Conservation (phyloP, 192 early-diverging fungal genomes). For the Chytriomyces hyalinus region DNA sequence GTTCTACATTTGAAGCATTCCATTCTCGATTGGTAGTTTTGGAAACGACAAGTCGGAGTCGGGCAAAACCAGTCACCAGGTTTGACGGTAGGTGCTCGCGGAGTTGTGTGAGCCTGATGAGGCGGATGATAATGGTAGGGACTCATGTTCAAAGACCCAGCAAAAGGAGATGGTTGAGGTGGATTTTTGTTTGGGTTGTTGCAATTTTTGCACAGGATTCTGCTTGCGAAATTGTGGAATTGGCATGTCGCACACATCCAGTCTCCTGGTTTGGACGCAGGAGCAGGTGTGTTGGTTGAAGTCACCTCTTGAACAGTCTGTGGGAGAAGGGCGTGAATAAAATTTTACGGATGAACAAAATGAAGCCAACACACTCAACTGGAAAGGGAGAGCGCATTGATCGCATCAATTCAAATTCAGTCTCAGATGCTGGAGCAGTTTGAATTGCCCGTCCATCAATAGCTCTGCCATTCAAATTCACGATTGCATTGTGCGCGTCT, state of each 20-base stretch:
- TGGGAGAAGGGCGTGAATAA: background rate
- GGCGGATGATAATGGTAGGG: constrained; percentile 44
- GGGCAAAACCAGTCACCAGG: constrained; percentile 79
- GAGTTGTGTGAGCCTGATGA: constrained; percentile 22
- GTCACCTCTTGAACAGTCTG: constrained; percentile 40
- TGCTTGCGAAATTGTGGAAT: constrained; percentile 74
- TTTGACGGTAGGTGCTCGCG: constrained; percentile 38
- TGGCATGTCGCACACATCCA: constrained; percentile 76
- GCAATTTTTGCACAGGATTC: constrained; percentile 72
- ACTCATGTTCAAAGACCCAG: background rate
- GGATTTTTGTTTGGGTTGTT: constrained; percentile 49
- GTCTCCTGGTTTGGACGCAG: constrained; percentile 64
- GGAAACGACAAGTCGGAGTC: constrained; percentile 67
- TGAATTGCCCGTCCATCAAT: constrained; percentile 66
- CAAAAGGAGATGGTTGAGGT: background rate
- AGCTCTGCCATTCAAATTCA: constrained; percentile 63
- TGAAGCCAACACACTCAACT: constrained; percentile 33
- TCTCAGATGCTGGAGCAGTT: constrained; percentile 65
- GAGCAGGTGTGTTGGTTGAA: constrained; percentile 21
- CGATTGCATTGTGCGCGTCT: constrained; percentile 66
- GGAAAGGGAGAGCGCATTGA: constrained; percentile 63
- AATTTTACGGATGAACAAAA: too few relatives aligned
- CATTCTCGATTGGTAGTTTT: constrained; percentile 77
- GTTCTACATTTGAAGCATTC: constrained; percentile 70
- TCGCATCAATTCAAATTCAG: constrained; percentile 64